These are phyloP conservation scores for Cyberlindnera misumaiensis DNA, from an alignment of 805 yeast genomes.

Conservation along the genomic window DNA sequence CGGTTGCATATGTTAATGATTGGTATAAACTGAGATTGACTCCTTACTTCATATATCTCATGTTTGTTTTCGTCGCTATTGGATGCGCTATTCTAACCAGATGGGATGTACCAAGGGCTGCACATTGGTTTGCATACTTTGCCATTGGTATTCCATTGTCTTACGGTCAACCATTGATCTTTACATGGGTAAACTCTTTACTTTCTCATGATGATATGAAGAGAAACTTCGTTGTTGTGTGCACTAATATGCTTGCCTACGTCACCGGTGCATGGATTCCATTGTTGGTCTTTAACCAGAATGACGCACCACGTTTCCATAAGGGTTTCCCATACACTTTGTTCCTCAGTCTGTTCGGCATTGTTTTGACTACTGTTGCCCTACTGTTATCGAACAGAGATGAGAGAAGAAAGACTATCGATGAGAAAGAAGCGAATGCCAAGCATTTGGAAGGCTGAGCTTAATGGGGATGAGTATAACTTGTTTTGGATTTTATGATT, in stretches of 20 bases:
- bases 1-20: conserved; percentile 32
- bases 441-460: no score
- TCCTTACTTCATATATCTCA: conserved; percentile 30
- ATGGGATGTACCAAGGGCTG: conserved; percentile 42
- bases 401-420: conserved; percentile 1
- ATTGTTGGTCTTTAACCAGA: conserved; percentile 32
- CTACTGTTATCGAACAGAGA: conserved; percentile 20
- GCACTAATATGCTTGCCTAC: conserved; percentile 36
- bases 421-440: no score
- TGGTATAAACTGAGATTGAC: conserved; percentile 29
- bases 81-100: conserved; percentile 37
- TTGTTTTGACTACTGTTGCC: conserved; percentile 25
- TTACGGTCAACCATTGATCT: conserved; percentile 52
- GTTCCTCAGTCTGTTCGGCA: conserved; percentile 27
- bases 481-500: no score
- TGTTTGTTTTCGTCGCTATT: conserved; percentile 33
- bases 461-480: no score
- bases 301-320: conserved; percentile 29
- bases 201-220: conserved; percentile 28
- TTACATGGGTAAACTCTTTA: conserved; percentile 46
- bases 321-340: conserved; percentile 35
- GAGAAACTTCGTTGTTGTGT: conserved; percentile 31
- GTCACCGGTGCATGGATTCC: conserved; percentile 37
- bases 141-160: conserved; percentile 40
- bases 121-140: conserved; percentile 46